A percentile compares a stretch with the other conserved stretches of the same genome.
phyloP scores from a whole-genome alignment of 352 stramenopile genomes.

The Globisporangium nodosum region DNA sequence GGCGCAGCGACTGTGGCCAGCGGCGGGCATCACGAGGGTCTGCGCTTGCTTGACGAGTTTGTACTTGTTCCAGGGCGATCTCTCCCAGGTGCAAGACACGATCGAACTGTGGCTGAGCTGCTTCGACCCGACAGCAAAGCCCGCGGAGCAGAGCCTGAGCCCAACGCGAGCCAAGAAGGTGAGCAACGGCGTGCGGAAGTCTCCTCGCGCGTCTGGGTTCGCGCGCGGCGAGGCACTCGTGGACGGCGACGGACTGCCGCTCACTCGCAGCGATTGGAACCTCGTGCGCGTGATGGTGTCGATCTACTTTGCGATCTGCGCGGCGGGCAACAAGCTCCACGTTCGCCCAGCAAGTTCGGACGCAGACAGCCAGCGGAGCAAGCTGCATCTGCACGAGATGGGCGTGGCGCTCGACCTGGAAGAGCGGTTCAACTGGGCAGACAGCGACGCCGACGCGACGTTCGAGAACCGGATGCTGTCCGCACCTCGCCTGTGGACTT shows the following conservation, averaged over 20 bases:
- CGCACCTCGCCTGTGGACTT: constrained; percentile 20
- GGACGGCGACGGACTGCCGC: constrained; percentile 69
- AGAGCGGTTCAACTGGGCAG: constrained; percentile 24
- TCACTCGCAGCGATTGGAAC: constrained; percentile 80
- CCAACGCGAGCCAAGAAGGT: constrained; percentile 14
- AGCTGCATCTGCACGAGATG: constrained; percentile 66
- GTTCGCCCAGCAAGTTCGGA: constrained; percentile 33
- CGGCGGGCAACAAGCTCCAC: constrained; percentile 41
- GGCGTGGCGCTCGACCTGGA: constrained; percentile 44
- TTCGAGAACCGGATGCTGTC: constrained; percentile 6
- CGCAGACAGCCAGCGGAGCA: constrained; percentile 13
- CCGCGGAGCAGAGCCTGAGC: constrained; percentile 31
- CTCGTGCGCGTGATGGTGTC: constrained; percentile 75
- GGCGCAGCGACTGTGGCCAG: constrained; percentile 62
- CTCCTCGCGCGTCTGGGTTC: constrained; percentile 26
- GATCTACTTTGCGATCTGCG: constrained; percentile 69
- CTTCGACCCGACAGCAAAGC: constrained; percentile 67
- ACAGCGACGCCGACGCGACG: constrained; percentile 1
- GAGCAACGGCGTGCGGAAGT: constrained; percentile 11
- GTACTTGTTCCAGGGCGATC: constrained; percentile 66
- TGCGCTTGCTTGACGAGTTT: constrained; percentile 72
- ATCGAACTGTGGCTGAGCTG: constrained; percentile 67
- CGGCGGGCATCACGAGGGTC: constrained; percentile 73
- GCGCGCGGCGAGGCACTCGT: constrained; percentile 63
- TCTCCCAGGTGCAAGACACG: constrained; percentile 38